Evolutionary conservation across 331 rosid genomes (phyloP).

Genomic region (Malus hybrid): DNA sequence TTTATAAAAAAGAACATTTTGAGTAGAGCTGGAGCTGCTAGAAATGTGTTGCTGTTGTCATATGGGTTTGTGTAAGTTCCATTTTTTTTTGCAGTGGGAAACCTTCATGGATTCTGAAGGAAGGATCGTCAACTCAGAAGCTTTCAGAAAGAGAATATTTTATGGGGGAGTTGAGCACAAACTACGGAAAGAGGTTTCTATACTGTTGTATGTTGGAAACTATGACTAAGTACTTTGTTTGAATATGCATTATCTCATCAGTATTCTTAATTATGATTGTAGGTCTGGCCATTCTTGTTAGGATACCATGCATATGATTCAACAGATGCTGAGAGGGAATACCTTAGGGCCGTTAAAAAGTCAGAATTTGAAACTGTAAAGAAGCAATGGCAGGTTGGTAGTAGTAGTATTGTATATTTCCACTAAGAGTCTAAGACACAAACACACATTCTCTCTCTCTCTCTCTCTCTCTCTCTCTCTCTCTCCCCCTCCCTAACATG

Average conservation of each 20-base stretch:
- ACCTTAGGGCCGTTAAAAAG: slow-evolving; percentile 53
- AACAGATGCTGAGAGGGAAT: slow-evolving; percentile 91
- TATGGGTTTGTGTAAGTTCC: background rate
- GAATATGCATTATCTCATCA: slow-evolving; percentile 17
- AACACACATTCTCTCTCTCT: too few relatives aligned
- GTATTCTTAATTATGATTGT: slow-evolving; percentile 16
- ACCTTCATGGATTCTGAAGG: slow-evolving; percentile 89
- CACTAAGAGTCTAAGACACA: too few relatives aligned
- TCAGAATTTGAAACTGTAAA: slow-evolving; percentile 74
- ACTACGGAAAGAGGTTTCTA: slow-evolving; percentile 67
- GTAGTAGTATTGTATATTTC: background rate
- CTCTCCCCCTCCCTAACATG: background rate
- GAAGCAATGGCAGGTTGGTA: slow-evolving; percentile 93
- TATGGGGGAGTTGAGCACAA: slow-evolving; percentile 90
- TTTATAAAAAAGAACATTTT: too few relatives aligned
- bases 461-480: background rate
- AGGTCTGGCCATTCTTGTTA: slow-evolving; percentile 93
- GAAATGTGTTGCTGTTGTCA: slow-evolving; percentile 2
- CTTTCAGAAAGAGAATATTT: slow-evolving; percentile 80
- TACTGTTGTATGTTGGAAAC: slow-evolving; percentile 7
- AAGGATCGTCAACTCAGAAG: slow-evolving; percentile 58
- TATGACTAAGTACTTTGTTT: slow-evolving; percentile 7
- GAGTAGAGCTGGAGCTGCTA: background rate
- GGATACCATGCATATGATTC: slow-evolving; percentile 78
- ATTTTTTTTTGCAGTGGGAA: slow-evolving; percentile 52